Evolutionary conservation across 129 eudicot genomes (phyloP).

Genomic region (Ambrosia trifida): DNA sequence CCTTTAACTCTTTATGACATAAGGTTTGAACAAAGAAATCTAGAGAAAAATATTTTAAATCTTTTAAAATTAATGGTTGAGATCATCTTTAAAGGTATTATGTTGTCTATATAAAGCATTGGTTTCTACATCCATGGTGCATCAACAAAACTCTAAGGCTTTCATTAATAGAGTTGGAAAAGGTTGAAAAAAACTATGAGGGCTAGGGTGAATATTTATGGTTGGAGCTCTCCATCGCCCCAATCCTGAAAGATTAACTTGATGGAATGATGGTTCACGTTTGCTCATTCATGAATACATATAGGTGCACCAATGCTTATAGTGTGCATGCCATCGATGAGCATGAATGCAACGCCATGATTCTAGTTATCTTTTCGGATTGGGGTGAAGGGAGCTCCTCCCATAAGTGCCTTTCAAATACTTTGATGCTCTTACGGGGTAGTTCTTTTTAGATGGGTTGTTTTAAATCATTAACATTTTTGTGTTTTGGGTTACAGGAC

Average conservation of each 20-base stretch:
- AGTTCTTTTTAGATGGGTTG: not conserved
- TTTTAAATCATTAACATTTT: not conserved
- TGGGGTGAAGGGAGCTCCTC: slow-evolving; percentile 71
- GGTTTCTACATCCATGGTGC: slow-evolving; percentile 13
- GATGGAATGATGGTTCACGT: slow-evolving; percentile 14
- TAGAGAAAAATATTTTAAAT: slow-evolving; percentile 25
- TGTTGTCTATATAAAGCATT: slow-evolving; percentile 39
- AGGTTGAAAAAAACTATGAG: no score
- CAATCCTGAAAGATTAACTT: slow-evolving; percentile 30
- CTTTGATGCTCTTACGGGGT: not conserved
- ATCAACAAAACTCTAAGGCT: not conserved
- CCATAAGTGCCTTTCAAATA: slow-evolving; percentile 14
- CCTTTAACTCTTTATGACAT: slow-evolving; percentile 30
- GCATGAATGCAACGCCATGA: slow-evolving; percentile 33
- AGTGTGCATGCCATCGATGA: slow-evolving; percentile 31
- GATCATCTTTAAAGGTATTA: slow-evolving; percentile 14
- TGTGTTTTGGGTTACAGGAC: not conserved
- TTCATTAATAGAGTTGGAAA: not conserved
- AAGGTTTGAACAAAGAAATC: slow-evolving; percentile 28
- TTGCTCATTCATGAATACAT: slow-evolving; percentile 38
- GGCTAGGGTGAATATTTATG: slow-evolving; percentile 20
- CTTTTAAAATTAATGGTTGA: slow-evolving; percentile 25
- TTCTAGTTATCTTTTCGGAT: slow-evolving; percentile 37
- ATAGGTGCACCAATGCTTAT: slow-evolving; percentile 20
- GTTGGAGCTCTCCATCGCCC: slow-evolving; percentile 43